Base-by-base conservation (phyloP, 169 alveolate genomes). In the Haemoproteus tartakovskyi region DNA sequence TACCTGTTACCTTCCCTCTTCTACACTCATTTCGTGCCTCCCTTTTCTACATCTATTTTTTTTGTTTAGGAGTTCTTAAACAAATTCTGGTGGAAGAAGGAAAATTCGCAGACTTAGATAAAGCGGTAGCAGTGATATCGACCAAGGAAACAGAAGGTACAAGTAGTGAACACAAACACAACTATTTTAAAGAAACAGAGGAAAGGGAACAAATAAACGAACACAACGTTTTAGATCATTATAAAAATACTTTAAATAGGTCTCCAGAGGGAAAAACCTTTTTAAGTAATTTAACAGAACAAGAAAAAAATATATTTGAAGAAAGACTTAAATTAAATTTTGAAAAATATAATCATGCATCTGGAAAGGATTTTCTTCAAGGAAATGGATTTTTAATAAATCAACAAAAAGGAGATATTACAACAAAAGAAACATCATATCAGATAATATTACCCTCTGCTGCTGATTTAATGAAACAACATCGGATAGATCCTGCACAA, bases 391-490 rank as follows among this genome's bases (percentile, higher is more conserved):
- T 33, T 6, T 33, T 33, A 2, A 43, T 3, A 24, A 40, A 8
- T 50, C 48, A 38, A 29, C 48, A 16, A n/a, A n/a, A n/a, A n/a
- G n/a, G n/a, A n/a, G n/a, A n/a, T n/a, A n/a, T n/a, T n/a, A n/a
- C n/a, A n/a, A n/a, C n/a, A n/a, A n/a, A n/a, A n/a, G n/a, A n/a
- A n/a, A n/a, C n/a, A n/a, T n/a, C n/a, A n/a, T 70, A 9, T 63
- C 74, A 24, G 78, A 56, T 70, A 3, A 56, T 70, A 12, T 36
- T 70, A 6, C 84, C 84, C 5, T 70, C 84, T 37, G 84, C 84
- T 29, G 52, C 74, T 6, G 84, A 70, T 33, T 4, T 70, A 21
- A 56, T 70, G 84, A 46, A 45, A 14, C 47, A 56, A 29, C 22
- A 70, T 16, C 52, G 57, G 29, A 16, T 70, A 70, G 57, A n/a